Base-by-base conservation (phyloP, 768 basidiomycete species). In the Royoungia palumana region DNA sequence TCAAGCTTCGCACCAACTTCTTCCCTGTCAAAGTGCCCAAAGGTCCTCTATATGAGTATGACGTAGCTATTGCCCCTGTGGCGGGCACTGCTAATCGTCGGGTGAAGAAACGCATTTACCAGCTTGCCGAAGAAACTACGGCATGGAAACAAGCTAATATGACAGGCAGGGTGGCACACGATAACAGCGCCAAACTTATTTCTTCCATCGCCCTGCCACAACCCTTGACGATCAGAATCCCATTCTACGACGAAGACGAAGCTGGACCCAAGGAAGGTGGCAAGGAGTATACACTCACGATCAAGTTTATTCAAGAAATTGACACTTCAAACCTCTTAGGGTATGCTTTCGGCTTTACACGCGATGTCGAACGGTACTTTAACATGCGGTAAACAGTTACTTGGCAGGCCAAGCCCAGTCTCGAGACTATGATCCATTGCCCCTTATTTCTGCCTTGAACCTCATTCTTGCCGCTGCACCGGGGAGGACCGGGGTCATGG, bases 1-100 rank as follows among this genome's bases (percentile, higher is more conserved):
- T 80, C 64, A 76, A 72, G 46, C 67, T 81, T 35, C 75, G 78
- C 19, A 63, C 78, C 3, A 80, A 80, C 46, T 79, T 79, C 65
- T 80, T 81, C 56, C 70, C 78, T 9, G 60, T 81, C 19, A 63
- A 61, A 14, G 65, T 78, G 16, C 77, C 78, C 6, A 74, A 73
- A 47, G 72, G 70, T 6, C 72, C 75, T 1, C 37, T 81, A 20
- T 69, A 70, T 53, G 78, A 80, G 47, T 80, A 80, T 47, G 75
- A 75, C 41, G 69, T 78, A 27, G 53, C 63, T n/a, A 70, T 76
- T 19, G 57, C 65, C 0, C 77, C 76, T 34, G 50, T 38, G 5
- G 58, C 65, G 3, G 67, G 61, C 1, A 66, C 66, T 9, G 42
- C 68, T 14, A 50, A 56, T 27, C 69, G 67, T 47, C 71, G 78